Conservation (phyloP, 352 stramenopile species). For the Globisporangium paddicum region DNA sequence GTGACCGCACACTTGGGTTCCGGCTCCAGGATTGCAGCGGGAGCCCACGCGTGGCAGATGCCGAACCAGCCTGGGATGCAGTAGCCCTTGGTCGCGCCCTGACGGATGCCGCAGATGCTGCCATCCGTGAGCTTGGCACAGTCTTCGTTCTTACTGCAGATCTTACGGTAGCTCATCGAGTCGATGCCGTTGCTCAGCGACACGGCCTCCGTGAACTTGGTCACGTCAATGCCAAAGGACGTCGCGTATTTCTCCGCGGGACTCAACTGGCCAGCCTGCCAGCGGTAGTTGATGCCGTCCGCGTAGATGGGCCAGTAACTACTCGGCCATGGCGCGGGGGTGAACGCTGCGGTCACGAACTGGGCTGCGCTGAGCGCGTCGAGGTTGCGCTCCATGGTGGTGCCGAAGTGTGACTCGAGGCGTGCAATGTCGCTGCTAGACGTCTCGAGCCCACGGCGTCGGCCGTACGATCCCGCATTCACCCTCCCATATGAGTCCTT, state of each 20-base stretch:
- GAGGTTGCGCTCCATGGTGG: constrained; percentile 1
- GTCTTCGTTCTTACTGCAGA: constrained; percentile 27
- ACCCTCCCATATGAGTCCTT: background rate
- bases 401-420: background rate
- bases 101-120: background rate
- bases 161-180: constrained; percentile 4
- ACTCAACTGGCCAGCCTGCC: no score
- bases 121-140: no score
- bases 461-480: background rate
- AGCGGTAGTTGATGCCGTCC: constrained; percentile 72
- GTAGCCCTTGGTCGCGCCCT: constrained; percentile 13
- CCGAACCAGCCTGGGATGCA: constrained; percentile 52
- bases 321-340: constrained; percentile 37
- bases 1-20: constrained; percentile 12
- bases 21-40: constrained; percentile 33
- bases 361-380: constrained; percentile 1
- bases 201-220: constrained; percentile 16
- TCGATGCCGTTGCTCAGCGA: constrained; percentile 16
- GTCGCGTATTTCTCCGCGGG: constrained; percentile 47
- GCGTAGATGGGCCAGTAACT: constrained; percentile 61
- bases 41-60: constrained; percentile 51
- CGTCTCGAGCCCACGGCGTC: background rate
- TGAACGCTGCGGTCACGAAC: constrained; percentile 16
- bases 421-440: background rate
- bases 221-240: constrained; percentile 29